Percentiles rank a stretch among this genome's conserved stretches.
phyloP scores from a whole-genome alignment of 306 rosid genomes.

The Vigna unguiculata region DNA sequence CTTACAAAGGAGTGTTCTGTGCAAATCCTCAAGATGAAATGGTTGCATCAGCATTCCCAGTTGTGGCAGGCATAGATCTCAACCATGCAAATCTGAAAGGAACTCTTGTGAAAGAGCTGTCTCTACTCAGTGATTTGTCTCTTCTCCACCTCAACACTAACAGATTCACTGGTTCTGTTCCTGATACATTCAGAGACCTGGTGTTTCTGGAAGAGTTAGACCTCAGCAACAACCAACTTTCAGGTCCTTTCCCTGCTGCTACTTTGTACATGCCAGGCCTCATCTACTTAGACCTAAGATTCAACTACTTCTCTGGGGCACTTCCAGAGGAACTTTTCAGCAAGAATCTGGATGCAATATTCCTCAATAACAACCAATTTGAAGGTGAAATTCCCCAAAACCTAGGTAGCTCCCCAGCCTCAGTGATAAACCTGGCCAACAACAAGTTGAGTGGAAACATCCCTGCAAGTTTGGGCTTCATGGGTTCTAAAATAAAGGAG shows the following conservation, averaged over 20 bases:
- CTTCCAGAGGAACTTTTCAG: constrained; percentile 77
- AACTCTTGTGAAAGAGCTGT: constrained; percentile 75
- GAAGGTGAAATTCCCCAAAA: constrained; percentile 84
- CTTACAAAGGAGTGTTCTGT: constrained; percentile 92
- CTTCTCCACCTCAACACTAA: constrained; percentile 88
- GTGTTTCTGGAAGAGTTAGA: constrained; percentile 75
- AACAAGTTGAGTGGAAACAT: constrained; percentile 76
- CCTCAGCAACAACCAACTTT: constrained; percentile 85
- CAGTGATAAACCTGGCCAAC: constrained; percentile 89
- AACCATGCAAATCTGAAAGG: constrained; percentile 93
- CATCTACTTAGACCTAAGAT: constrained; percentile 89
- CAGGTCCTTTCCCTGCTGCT: constrained; percentile 76
- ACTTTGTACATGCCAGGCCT: constrained; percentile 71
- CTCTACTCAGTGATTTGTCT: constrained; percentile 73
- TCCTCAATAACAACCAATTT: constrained; percentile 85
- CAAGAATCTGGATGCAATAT: constrained; percentile 80
- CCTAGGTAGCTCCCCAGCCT: constrained; percentile 89
- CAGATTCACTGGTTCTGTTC: constrained; percentile 74
- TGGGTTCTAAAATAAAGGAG: constrained; percentile 75
- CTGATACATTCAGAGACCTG: constrained; percentile 71
- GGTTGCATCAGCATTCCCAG: constrained; percentile 47
- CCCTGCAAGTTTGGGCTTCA: constrained; percentile 85
- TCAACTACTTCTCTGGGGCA: constrained; percentile 75
- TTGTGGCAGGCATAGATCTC: constrained; percentile 89
- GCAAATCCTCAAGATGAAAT: constrained; percentile 52